Evolutionary conservation across 1,139 yeast genomes (phyloP).

Genomic region (Blastobotrys malaysiensis): DNA sequence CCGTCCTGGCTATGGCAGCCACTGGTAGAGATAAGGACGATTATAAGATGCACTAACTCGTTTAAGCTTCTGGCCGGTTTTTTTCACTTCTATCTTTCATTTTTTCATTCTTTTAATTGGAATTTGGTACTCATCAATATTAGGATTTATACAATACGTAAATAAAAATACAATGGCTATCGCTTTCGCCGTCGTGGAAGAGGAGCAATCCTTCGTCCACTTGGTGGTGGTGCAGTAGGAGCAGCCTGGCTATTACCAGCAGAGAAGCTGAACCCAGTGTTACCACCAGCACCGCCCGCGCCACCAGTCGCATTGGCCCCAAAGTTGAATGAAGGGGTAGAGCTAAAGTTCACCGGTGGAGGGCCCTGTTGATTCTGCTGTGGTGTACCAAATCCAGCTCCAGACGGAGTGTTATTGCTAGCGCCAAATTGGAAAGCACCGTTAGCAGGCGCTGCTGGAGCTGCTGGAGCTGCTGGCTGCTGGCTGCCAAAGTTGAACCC

Average conservation of each 20-base stretch:
- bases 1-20: slow-evolving; percentile 2
- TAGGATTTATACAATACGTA: not conserved
- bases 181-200: not conserved
- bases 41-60: not conserved
- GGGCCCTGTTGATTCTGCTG: slow-evolving; percentile 1
- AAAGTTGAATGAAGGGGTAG: slow-evolving; percentile 9
- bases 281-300: not conserved
- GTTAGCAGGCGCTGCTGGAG: not conserved
- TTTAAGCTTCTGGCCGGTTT: no score
- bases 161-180: not conserved
- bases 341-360: slow-evolving; percentile 6
- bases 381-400: slow-evolving; percentile 4
- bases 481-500: not conserved
- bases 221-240: not conserved
- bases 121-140: not conserved
- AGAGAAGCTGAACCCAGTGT: not conserved
- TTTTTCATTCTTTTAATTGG: not conserved
- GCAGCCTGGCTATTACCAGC: no score
- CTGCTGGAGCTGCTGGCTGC: slow-evolving; percentile 1
- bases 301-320: slow-evolving; percentile 1
- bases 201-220: not conserved
- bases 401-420: not conserved
- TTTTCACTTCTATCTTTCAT: not conserved
- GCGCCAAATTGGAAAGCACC: not conserved
- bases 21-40: not conserved